Evolutionary conservation across 1,139 yeast genomes (phyloP).

Genomic region (Zygosaccharomyces sapae): DNA sequence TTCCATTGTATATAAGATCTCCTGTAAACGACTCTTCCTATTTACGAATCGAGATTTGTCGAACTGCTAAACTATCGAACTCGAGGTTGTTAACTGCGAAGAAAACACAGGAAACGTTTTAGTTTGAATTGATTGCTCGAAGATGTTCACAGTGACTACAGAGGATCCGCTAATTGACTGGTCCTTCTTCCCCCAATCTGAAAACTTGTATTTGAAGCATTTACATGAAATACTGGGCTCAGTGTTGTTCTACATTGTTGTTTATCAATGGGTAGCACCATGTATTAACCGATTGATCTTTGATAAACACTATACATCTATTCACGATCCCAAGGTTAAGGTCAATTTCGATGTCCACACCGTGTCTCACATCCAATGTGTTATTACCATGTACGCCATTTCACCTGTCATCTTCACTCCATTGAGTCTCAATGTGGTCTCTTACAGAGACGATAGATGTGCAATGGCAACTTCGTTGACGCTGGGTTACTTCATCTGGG

Average conservation of each 20-base stretch:
- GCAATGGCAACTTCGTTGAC: conserved; percentile 71
- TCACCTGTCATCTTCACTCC: conserved; percentile 30
- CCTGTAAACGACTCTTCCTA: too few relatives aligned
- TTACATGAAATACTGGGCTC: conserved; percentile 50
- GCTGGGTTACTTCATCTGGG: conserved; percentile 90
- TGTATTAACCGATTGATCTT: conserved; percentile 44
- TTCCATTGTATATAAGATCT: too few relatives aligned
- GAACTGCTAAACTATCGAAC: too few relatives aligned
- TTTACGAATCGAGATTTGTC: too few relatives aligned
- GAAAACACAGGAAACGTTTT: background rate
- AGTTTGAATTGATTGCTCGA: background rate
- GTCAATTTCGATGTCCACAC: conserved; percentile 80
- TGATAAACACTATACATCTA: conserved; percentile 47
- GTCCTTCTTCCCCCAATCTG: conserved; percentile 31
- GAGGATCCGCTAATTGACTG: conserved; percentile 31
- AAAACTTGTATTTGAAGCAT: conserved; percentile 39
- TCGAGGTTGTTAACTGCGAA: too few relatives aligned
- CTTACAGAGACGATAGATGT: conserved; percentile 65
- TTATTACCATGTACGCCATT: conserved; percentile 52
- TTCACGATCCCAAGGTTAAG: conserved; percentile 44
- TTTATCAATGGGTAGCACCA: conserved; percentile 43
- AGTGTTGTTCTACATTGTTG: conserved; percentile 42
- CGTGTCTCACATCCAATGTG: conserved; percentile 74
- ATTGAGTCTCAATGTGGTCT: conserved; percentile 23
- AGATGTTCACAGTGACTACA: conserved; percentile 4